phyloP scores from a whole-genome alignment of 306 rosid genomes.

The Dalbergia oliveri region DNA sequence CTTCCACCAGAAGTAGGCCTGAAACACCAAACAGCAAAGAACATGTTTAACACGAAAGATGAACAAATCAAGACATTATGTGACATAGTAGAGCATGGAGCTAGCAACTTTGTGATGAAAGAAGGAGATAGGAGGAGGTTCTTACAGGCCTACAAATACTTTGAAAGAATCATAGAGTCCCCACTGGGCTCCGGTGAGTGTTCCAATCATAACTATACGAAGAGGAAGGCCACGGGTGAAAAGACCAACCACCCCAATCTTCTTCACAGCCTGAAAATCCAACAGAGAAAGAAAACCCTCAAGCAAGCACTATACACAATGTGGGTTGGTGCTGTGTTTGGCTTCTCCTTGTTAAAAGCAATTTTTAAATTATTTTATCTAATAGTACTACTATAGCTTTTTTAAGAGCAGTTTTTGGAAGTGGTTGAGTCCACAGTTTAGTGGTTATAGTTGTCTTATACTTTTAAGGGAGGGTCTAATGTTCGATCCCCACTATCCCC shows the following conservation, averaged over 20 bases:
- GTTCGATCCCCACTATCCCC: no score
- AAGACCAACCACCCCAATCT: slow-evolving; percentile 69
- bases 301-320: background rate
- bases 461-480: no score
- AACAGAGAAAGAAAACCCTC: slow-evolving; percentile 19
- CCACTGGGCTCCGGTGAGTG: slow-evolving; percentile 81
- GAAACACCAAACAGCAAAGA: slow-evolving; percentile 20
- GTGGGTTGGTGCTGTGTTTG: no score
- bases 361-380: no score
- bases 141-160: slow-evolving; percentile 84
- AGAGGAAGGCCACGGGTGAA: slow-evolving; percentile 88
- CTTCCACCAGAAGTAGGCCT: slow-evolving; percentile 84
- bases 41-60: background rate
- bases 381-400: no score
- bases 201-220: slow-evolving; percentile 83
- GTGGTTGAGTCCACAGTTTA: no score
- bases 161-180: slow-evolving; percentile 73
- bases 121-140: slow-evolving; percentile 18
- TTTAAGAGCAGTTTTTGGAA: no score
- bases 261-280: slow-evolving; percentile 69
- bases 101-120: background rate
- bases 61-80: slow-evolving; percentile 30
- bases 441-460: no score
- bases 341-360: no score
- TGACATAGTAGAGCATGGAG: background rate